phyloP scores from a whole-genome alignment of 148 eudicot species.

The Euryodendron excelsum region DNA sequence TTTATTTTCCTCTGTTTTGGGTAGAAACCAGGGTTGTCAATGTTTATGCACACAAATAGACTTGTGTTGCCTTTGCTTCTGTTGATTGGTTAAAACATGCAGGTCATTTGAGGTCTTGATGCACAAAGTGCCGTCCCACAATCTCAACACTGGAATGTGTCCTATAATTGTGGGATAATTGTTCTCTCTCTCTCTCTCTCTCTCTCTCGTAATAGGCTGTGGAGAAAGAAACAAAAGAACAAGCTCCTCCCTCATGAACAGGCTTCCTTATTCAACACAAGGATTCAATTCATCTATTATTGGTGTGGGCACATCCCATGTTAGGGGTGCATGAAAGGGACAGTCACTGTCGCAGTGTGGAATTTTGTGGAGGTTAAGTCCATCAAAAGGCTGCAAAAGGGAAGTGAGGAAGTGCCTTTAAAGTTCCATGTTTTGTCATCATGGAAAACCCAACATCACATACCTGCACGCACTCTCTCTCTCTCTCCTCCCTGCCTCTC shows the following conservation, averaged over 20 bases:
- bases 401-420: background rate
- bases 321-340: background rate
- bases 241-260: background rate
- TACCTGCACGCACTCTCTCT: too few species aligned
- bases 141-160: background rate
- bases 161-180: background rate
- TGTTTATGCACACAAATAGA: background rate
- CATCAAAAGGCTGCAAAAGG: background rate
- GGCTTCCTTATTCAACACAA: background rate
- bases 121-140: background rate
- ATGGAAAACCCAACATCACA: too few species aligned
- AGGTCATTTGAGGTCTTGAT: background rate
- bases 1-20: background rate
- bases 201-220: background rate
- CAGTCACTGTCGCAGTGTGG: background rate
- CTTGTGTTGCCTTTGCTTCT: background rate
- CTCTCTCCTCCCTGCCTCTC: too few species aligned
- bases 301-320: background rate
- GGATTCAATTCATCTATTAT: background rate
- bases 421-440: too few species aligned
- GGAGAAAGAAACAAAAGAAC: background rate
- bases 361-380: background rate
- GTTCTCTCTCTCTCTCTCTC: constrained; percentile 5
- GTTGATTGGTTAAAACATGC: background rate
- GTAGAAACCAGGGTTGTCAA: background rate